Conservation (phyloP, 768 basidiomycete species). For the Pholiota conissans region DNA sequence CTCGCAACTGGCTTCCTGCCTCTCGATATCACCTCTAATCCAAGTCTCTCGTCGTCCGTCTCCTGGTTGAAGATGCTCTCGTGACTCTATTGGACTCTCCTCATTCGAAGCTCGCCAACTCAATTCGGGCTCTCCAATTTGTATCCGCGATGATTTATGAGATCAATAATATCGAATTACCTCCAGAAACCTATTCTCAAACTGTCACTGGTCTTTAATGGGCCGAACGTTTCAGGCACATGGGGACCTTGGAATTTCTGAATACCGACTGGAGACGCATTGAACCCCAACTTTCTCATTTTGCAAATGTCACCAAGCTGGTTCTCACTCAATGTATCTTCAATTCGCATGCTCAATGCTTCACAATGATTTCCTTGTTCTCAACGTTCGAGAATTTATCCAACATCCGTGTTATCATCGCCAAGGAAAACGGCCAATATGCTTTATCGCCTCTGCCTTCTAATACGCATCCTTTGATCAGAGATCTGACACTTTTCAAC, state of each 20-base stretch:
- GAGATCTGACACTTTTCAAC: too few relatives aligned
- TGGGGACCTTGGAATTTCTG: not conserved
- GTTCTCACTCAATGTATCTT: not conserved
- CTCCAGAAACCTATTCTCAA: not conserved
- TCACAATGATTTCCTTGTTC: not conserved
- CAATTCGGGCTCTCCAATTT: conserved; percentile 2
- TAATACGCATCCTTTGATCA: too few relatives aligned
- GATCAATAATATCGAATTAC: too few relatives aligned
- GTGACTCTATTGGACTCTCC: not conserved
- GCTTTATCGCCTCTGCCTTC: too few relatives aligned
- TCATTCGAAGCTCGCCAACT: conserved; percentile 2
- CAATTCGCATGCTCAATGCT: not conserved
- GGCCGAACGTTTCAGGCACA: conserved; percentile 1
- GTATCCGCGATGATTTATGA: too few relatives aligned
- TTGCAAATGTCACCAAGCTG: not conserved
- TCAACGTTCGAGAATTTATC: too few relatives aligned
- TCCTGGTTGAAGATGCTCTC: not conserved
- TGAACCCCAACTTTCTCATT: not conserved
- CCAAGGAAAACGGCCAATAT: too few relatives aligned
- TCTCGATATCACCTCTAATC: conserved; percentile 20
- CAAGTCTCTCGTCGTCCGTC: not conserved
- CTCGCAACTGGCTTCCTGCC: conserved; percentile 19
- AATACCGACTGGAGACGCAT: not conserved
- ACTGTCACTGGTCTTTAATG: not conserved
- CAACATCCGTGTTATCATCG: too few relatives aligned